Evolutionary conservation across 176 grass and related monocot genomes (phyloP), one percentile per base, ranked within the genome.

Genomic region (Musa troglodytarum): DNA sequence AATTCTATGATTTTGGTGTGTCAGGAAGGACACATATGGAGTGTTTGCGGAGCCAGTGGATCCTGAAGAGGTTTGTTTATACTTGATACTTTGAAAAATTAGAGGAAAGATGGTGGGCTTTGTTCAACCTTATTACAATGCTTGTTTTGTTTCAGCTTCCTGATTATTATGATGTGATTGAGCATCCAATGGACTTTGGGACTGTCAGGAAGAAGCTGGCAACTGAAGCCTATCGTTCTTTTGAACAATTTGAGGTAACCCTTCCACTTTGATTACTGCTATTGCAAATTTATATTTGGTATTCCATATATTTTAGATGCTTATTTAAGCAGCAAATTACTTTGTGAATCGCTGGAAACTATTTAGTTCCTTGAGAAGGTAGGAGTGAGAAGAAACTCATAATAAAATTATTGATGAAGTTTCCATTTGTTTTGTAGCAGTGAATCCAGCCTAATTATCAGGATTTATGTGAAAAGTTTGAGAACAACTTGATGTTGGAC

Each of bases 21-120:
- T 56, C 80, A 89, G 90, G 82, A 93, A 92, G 82, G 90, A 92
- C 77, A 87, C 84, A 13, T 89, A 83, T 76, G 87, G 84, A 68
- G 87, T 87, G 50, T 92, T 85, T 77, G 89, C 84, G 0, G 82
- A 92, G 17, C 90, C 90, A 9, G 90, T 92, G 22, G 87, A 93
- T 73, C 23, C 82, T 11, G 82, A 93, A 69, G 85, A 89, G 87
- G 84, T 89, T 80, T 68, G 78, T 74, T 76, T 3, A 34, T 3
- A 6, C 28, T 75, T 16, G 14, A 19, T 57, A 23, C 24, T 74
- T 20, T 4, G 14, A 13, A 78, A 28, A 74, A 51, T 29, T 51
- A 71, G 58, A 72, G 17, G n/a, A 77, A 26, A 63, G 9, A 3
- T 43, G 6, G 3, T 74, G n/a, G 11, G 2, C 20, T 10, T 9